phyloP scores from a whole-genome alignment of 148 eudicot genomes.

The Bassia scoparia region DNA sequence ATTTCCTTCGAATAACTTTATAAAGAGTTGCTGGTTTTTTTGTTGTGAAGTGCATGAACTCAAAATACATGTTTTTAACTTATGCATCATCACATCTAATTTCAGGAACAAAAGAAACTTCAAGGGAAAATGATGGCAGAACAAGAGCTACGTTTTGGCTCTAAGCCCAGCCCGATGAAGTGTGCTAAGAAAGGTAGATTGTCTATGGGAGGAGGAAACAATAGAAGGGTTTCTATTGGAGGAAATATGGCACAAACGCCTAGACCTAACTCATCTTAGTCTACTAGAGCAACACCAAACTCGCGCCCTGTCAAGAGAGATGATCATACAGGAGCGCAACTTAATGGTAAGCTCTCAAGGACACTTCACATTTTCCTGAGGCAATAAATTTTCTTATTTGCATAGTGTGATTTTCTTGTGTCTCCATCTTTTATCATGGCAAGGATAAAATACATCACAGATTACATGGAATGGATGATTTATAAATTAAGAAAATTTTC shows the following conservation, averaged over 20 bases:
- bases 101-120: slow-evolving; percentile 87
- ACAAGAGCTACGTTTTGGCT: slow-evolving; percentile 80
- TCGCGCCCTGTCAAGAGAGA: slow-evolving; percentile 59
- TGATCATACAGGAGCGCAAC: slow-evolving; percentile 42
- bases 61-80: no score
- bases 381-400: no score
- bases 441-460: no score
- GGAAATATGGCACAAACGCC: slow-evolving; percentile 57
- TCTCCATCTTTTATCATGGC: no score
- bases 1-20: no score
- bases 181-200: slow-evolving; percentile 63
- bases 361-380: slow-evolving; percentile 3
- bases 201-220: slow-evolving; percentile 58
- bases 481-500: no score
- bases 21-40: no score
- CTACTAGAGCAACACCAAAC: slow-evolving; percentile 62
- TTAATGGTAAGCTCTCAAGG: slow-evolving; percentile 48
- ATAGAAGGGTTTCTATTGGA: slow-evolving; percentile 57
- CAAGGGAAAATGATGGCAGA: slow-evolving; percentile 78
- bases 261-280: slow-evolving; percentile 40
- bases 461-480: no score
- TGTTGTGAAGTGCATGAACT: no score
- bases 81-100: slow-evolving; percentile 8
- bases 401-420: no score
- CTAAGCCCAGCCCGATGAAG: slow-evolving; percentile 89